Conservation (phyloP, 2,329 filamentous ascomycete genomes). For the Trichophyton simii region DNA sequence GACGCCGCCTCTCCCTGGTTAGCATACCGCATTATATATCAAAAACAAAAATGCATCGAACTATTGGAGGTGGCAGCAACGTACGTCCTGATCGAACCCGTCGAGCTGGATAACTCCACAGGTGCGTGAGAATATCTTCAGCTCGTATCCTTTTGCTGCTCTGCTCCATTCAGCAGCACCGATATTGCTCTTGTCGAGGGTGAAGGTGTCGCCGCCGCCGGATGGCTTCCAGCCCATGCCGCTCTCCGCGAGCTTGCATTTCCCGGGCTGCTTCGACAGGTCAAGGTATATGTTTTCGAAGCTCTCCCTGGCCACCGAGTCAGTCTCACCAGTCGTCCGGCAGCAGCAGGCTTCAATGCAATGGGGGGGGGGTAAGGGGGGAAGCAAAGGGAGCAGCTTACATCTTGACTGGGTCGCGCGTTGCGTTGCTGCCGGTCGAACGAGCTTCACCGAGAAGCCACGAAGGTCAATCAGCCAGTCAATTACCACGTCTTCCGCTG, state of each 20-base stretch:
- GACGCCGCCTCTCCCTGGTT: slow-evolving; percentile 4
- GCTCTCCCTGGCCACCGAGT: slow-evolving; percentile 52
- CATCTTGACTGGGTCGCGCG: background rate
- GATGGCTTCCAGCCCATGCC: slow-evolving; percentile 92
- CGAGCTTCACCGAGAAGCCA: background rate
- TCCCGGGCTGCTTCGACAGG: slow-evolving; percentile 80
- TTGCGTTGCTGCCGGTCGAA: background rate
- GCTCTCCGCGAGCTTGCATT: slow-evolving; percentile 87
- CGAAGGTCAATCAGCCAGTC: background rate
- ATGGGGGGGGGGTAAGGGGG: background rate
- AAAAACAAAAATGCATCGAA: too few species aligned
- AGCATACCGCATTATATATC: slow-evolving; percentile 1
- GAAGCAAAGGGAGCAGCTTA: background rate
- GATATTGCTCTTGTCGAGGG: slow-evolving; percentile 77
- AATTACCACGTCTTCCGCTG: background rate
- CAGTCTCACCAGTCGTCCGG: background rate
- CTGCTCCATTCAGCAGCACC: slow-evolving; percentile 85
- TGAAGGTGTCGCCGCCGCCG: slow-evolving; percentile 81
- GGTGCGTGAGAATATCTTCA: slow-evolving; percentile 78
- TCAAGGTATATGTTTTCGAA: slow-evolving; percentile 97
- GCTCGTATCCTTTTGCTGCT: slow-evolving; percentile 80
- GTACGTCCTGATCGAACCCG: slow-evolving; percentile 76
- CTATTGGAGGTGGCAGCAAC: background rate
- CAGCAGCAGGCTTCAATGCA: background rate
- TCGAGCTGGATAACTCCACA: slow-evolving; percentile 85